phyloP scores from a whole-genome alignment of 2,329 filamentous ascomycete genomes.

The Colletotrichum sp. region DNA sequence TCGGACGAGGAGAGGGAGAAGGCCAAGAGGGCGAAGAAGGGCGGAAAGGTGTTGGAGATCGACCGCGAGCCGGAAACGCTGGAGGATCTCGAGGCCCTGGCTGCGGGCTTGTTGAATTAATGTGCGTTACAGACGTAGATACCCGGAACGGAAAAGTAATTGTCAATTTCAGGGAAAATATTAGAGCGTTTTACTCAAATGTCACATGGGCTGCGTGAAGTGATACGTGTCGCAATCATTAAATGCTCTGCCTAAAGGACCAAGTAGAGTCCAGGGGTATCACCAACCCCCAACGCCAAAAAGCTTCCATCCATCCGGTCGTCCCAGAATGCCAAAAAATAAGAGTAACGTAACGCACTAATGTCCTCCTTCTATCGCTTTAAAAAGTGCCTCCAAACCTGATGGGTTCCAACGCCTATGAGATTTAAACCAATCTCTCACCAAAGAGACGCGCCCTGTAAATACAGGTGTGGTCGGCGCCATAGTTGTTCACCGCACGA shows the following conservation, averaged over 20 bases:
- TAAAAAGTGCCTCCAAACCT: background rate
- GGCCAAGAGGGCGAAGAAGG: constrained; percentile 47
- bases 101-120: constrained; percentile 66
- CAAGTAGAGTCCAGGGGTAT: constrained; percentile 17
- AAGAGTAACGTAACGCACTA: background rate
- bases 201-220: background rate
- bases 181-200: background rate
- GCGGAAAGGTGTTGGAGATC: constrained; percentile 64
- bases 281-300: constrained; percentile 21
- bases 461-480: constrained; percentile 68
- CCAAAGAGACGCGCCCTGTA: constrained; percentile 68
- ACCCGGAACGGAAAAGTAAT: constrained; percentile 25
- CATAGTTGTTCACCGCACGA: constrained; percentile 63
- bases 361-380: background rate
- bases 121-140: constrained; percentile 28
- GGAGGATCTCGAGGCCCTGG: constrained; percentile 79
- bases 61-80: constrained; percentile 77
- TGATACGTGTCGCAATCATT: background rate
- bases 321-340: constrained; percentile 5
- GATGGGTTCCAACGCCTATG: background rate
- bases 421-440: constrained; percentile 28
- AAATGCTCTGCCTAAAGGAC: constrained; percentile 1
- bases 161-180: background rate
- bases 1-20: constrained; percentile 46
- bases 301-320: background rate